These are phyloP conservation scores for Hibiscus tridactylites DNA, from an alignment of 345 rosid species.

Conservation along the genomic window DNA sequence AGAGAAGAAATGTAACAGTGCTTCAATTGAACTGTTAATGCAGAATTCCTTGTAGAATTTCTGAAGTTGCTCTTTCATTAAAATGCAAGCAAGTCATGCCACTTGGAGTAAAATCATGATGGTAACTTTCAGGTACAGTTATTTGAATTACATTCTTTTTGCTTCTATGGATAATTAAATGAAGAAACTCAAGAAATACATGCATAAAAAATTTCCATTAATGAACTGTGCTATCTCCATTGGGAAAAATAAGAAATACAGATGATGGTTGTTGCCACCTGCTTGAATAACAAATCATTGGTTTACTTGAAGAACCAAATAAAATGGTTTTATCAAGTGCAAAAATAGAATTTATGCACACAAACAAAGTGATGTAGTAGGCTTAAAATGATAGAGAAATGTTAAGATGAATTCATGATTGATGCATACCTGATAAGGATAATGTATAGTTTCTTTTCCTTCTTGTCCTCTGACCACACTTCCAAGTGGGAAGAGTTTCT, in stretches of 20 bases:
- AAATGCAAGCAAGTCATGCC: not conserved
- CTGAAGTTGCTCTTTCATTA: not conserved
- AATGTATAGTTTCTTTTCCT: conserved; percentile 80
- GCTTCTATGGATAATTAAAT: not conserved
- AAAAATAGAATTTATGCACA: not conserved
- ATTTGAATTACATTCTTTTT: not conserved
- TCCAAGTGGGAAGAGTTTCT: conserved; percentile 68
- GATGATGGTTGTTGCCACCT: not conserved
- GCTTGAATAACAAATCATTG: not conserved
- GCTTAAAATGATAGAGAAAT: conserved; percentile 4
- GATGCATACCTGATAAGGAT: conserved; percentile 69
- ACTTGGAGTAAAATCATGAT: not conserved
- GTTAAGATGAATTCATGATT: not conserved
- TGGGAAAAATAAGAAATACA: not conserved
- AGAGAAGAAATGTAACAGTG: conserved; percentile 7
- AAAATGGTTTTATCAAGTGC: not conserved
- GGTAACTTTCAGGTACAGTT: not conserved
- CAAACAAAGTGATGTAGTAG: not conserved
- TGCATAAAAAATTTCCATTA: not conserved
- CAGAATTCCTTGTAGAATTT: not conserved
- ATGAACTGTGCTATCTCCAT: not conserved
- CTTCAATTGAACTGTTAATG: not conserved
- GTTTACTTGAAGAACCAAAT: no score
- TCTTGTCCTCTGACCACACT: conserved; percentile 92
- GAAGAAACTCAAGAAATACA: not conserved